Base-by-base conservation (phyloP, 495 filamentous ascomycete genomes). In the Wilcoxina mikolae region DNA sequence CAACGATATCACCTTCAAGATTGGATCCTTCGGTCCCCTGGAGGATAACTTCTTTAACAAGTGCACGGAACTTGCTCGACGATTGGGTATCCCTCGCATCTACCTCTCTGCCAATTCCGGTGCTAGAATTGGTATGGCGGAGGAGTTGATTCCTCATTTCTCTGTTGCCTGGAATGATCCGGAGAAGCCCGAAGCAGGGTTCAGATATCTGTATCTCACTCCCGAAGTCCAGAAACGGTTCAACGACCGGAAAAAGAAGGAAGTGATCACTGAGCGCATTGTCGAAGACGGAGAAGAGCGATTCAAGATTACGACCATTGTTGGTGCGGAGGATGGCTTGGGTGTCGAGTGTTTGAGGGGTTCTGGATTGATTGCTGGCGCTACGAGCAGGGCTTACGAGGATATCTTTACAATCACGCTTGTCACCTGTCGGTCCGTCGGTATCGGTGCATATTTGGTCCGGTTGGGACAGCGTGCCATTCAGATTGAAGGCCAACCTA, bases 101-200 rank as follows among this genome's bases (percentile, higher is more conserved):
- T 98, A 98, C 68, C 76, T 98, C 26, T 96, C 93, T 68, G 91
- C 91, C 61, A 98, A 98, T 77, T 98, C 91, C n/a, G 91, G 91
- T 79, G 91, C 91, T 53, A 88, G 93, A 65, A 85, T 98, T 60
- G 91, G 91, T 62, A 84, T 98, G 73, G 91, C 91, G 54, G 87
- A 94, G 58, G 91, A 96, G 74, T 72, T 98, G 56, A 93, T 98
- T 66, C 91, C 91, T 23, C 86, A 94, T 72, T 94, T 96, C 76
- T 83, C 78, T 41, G 91, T 94, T 41, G 91, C 91, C 12, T 98
- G 90, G 90, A 95, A 95, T 64, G 82, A 96, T 65, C 66, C 78
- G 1, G 71, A 69, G 46, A 87, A 81, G 67, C 93, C 86, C 10
- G 87, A 96, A 70, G 75, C 81, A 56, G 91, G 91, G 45, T 96